Percentiles rank a stretch among this genome's conserved stretches.
phyloP scores from a whole-genome alignment of 2,329 filamentous ascomycete species.

The Diaporthe humulicola region DNA sequence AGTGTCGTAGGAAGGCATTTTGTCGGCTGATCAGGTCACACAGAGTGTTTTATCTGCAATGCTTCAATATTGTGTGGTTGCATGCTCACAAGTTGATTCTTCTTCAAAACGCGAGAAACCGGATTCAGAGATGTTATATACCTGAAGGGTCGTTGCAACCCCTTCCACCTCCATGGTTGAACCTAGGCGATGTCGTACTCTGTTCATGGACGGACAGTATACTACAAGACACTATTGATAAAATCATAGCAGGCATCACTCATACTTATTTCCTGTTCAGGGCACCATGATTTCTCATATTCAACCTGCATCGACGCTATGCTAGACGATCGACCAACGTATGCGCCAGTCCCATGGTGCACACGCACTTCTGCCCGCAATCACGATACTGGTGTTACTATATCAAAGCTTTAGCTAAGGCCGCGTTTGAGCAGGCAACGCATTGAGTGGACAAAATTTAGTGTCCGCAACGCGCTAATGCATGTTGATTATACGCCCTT shows the following conservation, averaged over 20 bases:
- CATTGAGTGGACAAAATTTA: background rate
- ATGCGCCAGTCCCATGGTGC: background rate
- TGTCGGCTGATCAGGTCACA: background rate
- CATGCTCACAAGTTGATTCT: background rate
- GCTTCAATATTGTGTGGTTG: background rate
- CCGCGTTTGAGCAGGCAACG: background rate
- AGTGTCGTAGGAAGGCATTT: background rate
- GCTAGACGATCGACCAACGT: background rate
- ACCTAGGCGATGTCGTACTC: background rate
- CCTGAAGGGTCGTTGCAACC: background rate
- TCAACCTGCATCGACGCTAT: background rate
- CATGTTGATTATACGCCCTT: slow-evolving; percentile 14
- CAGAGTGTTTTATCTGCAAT: background rate
- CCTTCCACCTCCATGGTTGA: background rate
- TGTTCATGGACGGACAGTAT: background rate
- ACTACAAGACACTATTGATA: background rate
- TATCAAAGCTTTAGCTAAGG: background rate
- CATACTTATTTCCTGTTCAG: background rate
- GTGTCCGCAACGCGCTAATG: background rate
- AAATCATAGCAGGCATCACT: background rate
- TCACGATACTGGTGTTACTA: background rate
- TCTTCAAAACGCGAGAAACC: background rate
- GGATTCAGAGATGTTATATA: background rate
- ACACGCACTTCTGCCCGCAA: background rate
- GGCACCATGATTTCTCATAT: background rate